Percentiles rank a stretch among this genome's conserved stretches.
phyloP scores from a whole-genome alignment of 345 rosid genomes.

The Eutrema yunnanense region DNA sequence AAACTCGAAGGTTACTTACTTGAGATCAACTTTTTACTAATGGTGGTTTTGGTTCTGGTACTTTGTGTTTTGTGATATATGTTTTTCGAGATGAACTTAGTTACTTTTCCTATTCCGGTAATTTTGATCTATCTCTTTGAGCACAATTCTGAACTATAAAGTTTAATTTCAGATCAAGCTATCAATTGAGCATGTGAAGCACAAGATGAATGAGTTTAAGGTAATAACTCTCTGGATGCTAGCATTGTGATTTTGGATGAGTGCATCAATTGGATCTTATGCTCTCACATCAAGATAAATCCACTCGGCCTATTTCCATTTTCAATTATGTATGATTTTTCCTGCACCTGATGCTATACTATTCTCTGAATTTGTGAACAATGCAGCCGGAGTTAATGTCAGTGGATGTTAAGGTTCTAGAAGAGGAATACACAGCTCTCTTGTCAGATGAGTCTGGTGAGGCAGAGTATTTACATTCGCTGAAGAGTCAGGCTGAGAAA shows the following conservation, averaged over 20 bases:
- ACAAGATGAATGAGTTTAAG: constrained; percentile 41
- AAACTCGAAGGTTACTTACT: constrained; percentile 47
- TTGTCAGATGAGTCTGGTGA: constrained; percentile 55
- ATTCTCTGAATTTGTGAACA: neutral
- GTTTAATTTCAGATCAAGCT: constrained; percentile 47
- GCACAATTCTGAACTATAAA: constrained; percentile 4
- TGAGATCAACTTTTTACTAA: neutral
- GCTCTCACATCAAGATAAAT: neutral
- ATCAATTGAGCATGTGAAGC: constrained; percentile 39
- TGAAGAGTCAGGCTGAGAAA: constrained; percentile 45
- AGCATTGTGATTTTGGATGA: constrained; percentile 5
- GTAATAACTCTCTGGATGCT: constrained; percentile 29
- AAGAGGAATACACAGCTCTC: constrained; percentile 48
- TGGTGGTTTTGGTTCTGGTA: constrained; percentile 12
- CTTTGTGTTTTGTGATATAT: neutral
- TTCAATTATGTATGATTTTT: neutral
- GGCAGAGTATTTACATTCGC: constrained; percentile 43
- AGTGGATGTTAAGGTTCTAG: constrained; percentile 43
- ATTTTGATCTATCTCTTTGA: neutral
- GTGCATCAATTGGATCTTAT: neutral
- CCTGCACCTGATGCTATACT: neutral
- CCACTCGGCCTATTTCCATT: neutral
- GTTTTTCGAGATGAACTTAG: neutral
- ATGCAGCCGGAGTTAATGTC: constrained; percentile 56
- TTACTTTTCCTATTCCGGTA: neutral